Evolutionary conservation across 2,329 filamentous ascomycete genomes (phyloP).

Genomic region (Lasiodiplodia hormozganensis): DNA sequence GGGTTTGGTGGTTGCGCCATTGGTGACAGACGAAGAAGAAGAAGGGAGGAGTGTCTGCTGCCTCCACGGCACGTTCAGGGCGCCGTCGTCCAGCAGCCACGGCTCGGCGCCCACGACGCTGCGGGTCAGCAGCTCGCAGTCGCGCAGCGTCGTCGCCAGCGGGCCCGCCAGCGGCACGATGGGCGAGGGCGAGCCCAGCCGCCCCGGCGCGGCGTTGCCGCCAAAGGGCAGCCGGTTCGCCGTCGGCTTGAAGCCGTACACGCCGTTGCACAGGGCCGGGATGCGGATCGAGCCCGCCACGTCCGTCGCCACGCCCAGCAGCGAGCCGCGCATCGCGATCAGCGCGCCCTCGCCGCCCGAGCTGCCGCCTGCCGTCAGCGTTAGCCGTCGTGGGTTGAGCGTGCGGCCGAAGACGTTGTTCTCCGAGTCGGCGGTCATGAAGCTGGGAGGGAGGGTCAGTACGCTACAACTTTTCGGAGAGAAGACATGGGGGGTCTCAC

Average conservation of each 20-base stretch:
- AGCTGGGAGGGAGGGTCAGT: not conserved
- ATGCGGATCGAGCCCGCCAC: conserved; percentile 73
- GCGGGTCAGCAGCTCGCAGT: conserved; percentile 52
- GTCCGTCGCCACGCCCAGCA: conserved; percentile 69
- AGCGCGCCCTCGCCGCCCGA: conserved; percentile 71
- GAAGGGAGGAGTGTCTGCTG: conserved; percentile 24
- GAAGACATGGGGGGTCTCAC: conserved; percentile 36
- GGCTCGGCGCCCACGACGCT: conserved; percentile 49
- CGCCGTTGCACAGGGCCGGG: conserved; percentile 76
- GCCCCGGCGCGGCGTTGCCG: conserved; percentile 34
- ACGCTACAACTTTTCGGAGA: conserved; percentile 30
- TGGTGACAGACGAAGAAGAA: not conserved
- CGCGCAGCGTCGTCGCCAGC: conserved; percentile 50
- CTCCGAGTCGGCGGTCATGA: conserved; percentile 59
- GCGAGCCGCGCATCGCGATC: conserved; percentile 63
- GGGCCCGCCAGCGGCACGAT: conserved; percentile 53
- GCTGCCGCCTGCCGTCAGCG: conserved; percentile 68
- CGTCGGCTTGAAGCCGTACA: conserved; percentile 51
- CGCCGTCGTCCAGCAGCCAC: conserved; percentile 55
- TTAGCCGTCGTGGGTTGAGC: conserved; percentile 68
- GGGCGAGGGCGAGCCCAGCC: conserved; percentile 29
- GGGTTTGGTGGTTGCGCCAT: conserved; percentile 25
- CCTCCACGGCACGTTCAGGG: conserved; percentile 56
- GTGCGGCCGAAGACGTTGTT: conserved; percentile 69
- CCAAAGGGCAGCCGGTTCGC: conserved; percentile 52